Percentiles rank a stretch among this genome's conserved stretches.
Evolutionary conservation across 306 rosid species (phyloP).

Genomic region (Geum urbanum): DNA sequence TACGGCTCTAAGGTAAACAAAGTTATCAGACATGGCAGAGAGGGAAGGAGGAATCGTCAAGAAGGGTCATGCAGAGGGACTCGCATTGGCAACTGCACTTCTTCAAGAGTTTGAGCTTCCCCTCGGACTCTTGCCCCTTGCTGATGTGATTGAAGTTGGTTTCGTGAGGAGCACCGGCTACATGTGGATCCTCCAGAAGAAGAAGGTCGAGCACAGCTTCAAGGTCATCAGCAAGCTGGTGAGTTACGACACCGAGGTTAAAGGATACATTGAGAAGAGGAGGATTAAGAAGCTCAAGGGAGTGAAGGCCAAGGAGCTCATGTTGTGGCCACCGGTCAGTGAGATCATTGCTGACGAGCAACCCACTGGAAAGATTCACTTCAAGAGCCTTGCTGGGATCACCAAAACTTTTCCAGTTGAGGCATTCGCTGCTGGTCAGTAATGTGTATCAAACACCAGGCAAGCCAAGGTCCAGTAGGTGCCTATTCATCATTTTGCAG

Average conservation of each 20-base stretch:
- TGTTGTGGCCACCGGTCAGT: slow-evolving; percentile 91
- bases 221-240: slow-evolving; percentile 66
- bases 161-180: slow-evolving; percentile 61
- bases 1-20: neutral
- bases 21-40: slow-evolving; percentile 43
- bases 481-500: slow-evolving; percentile 10
- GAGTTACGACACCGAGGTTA: slow-evolving; percentile 63
- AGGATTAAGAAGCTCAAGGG: slow-evolving; percentile 79
- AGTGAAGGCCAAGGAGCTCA: slow-evolving; percentile 83
- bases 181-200: slow-evolving; percentile 81
- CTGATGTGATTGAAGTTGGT: slow-evolving; percentile 66
- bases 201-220: slow-evolving; percentile 85
- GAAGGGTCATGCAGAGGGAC: slow-evolving; percentile 66
- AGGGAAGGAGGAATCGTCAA: slow-evolving; percentile 75
- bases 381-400: slow-evolving; percentile 93
- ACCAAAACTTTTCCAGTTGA: slow-evolving; percentile 84
- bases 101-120: slow-evolving; percentile 73
- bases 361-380: slow-evolving; percentile 63
- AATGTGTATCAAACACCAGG: slow-evolving; percentile 5
- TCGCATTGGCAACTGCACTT: slow-evolving; percentile 44
- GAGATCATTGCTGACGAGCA: slow-evolving; percentile 56
- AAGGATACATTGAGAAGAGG: slow-evolving; percentile 50
- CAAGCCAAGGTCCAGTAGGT: slow-evolving; percentile 5
- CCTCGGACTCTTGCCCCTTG: slow-evolving; percentile 66
- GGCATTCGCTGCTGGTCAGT: slow-evolving; percentile 89